A percentile compares a stretch with the other conserved stretches of the same genome.
Conservation (phyloP, 345 rosid species). For the Hibiscus syriacus region DNA sequence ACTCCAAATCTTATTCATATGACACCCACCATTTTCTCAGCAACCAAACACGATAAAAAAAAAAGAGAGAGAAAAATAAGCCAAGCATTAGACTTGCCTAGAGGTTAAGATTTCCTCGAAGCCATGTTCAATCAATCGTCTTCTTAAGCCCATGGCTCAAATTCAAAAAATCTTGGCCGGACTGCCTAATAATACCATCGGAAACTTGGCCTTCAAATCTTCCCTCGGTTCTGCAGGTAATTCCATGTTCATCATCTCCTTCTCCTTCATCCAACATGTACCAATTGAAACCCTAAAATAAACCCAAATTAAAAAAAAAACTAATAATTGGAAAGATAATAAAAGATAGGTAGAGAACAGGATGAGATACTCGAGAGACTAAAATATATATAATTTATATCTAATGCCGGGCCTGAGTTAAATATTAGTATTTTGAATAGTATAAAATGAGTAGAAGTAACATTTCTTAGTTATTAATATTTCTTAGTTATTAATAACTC, state of each 20-base stretch:
- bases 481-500: too few species aligned
- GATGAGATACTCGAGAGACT: not conserved
- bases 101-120: constrained; percentile 26
- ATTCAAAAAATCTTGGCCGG: not conserved
- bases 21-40: constrained; percentile 24
- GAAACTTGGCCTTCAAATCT: constrained; percentile 1
- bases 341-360: not conserved
- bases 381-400: not conserved
- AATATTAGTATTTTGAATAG: too few species aligned
- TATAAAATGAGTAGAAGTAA: too few species aligned
- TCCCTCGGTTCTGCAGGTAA: constrained; percentile 1
- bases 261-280: not conserved
- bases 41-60: constrained; percentile 23
- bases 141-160: constrained; percentile 19
- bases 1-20: constrained; percentile 12
- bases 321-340: not conserved
- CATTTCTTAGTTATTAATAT: too few species aligned
- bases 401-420: not conserved
- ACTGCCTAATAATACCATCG: not conserved
- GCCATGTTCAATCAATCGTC: not conserved
- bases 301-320: not conserved
- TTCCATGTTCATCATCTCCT: constrained; percentile 1
- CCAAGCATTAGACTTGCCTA: constrained; percentile 74
- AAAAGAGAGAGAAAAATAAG: constrained; percentile 18
- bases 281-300: not conserved